Evolutionary conservation across 2,329 filamentous ascomycete species (phyloP), one percentile per base, ranked within the genome.

Genomic region (Tolypocladium pustulatum): DNA sequence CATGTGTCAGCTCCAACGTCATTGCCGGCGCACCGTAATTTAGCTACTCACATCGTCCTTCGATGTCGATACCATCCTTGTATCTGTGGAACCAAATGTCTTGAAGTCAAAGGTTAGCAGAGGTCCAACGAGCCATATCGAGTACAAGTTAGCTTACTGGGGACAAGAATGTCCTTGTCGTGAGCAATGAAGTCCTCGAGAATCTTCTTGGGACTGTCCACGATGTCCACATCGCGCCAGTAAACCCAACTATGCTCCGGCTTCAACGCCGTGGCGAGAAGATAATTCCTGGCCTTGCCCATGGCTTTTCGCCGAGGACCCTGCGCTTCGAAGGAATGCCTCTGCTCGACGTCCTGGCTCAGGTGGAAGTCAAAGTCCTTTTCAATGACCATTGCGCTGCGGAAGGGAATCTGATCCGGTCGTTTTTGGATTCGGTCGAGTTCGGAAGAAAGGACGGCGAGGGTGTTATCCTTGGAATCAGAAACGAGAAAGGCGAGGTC

Each of bases 81-180:
- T 96, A 96, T 55, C 92, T 84, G 72, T 97, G 93, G 75, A 97
- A 97, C 93, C 93, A 97, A 65, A 99, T 87, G 72, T 97, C 92
- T 96, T 69, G 54, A 38, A 67, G 53, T 32, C 41, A 46, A 27
- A 25, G 30, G 59, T 71, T 58, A 73, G 68, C 34, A 55, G 66
- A 66, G 7, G 20, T 30, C 1, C 10, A 17, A 10, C 37, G 32
- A 9, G 32, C 25, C 15, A 4, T 22, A 17, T 40, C 20, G 25
- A 25, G 25, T 1, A 27, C 9, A 17, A 1, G n/a, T 15, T 46
- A 56, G 78, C 90, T 69, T 87, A 97, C 92, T 99, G 0, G 94
- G 94, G 66, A 97, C 93, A 59, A 99, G 77, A 60, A 99, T 84
- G 72, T 99, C 94, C 69, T 87, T 86, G 72, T 99, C 90, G 69